A percentile compares a stretch with the other conserved stretches of the same genome.
These are phyloP conservation scores for Diplogelasinospora grovesii DNA, from an alignment of 495 filamentous ascomycete genomes.

Conservation along the genomic window DNA sequence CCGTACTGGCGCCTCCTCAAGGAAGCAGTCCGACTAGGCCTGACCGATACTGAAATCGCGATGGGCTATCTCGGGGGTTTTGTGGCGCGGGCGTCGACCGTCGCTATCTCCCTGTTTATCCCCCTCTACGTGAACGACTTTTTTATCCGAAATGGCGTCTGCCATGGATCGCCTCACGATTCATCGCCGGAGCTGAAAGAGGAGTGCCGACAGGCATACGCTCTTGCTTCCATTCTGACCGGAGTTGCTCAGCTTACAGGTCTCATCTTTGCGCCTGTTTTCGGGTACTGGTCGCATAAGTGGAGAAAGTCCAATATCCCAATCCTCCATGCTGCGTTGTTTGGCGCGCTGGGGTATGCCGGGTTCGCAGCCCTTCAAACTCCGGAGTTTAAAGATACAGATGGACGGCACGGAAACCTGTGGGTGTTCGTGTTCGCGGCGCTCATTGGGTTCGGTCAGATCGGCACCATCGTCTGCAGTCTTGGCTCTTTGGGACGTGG, in stretches of 20 bases:
- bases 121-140: constrained; percentile 87
- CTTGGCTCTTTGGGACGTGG: constrained; percentile 76
- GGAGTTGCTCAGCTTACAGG: constrained; percentile 84
- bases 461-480: constrained; percentile 90
- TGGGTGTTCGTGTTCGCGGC: constrained; percentile 70
- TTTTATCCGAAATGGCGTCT: constrained; percentile 75
- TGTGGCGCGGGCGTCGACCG: constrained; percentile 90
- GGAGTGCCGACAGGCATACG: constrained; percentile 76
- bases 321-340: constrained; percentile 59
- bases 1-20: constrained; percentile 49
- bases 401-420: constrained; percentile 52
- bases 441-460: constrained; percentile 81
- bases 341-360: constrained; percentile 71
- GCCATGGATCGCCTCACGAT: constrained; percentile 53
- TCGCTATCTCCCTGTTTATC: constrained; percentile 90
- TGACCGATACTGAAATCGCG: constrained; percentile 66
- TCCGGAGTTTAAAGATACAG: constrained; percentile 57
- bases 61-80: constrained; percentile 91
- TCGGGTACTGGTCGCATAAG: constrained; percentile 81
- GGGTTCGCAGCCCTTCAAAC: constrained; percentile 61
- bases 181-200: constrained; percentile 64
- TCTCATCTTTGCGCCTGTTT: constrained; percentile 74
- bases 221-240: constrained; percentile 74
- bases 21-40: constrained; percentile 65
- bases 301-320: no score